These are phyloP conservation scores for Ustilago tritici DNA, from an alignment of 1,284 basidiomycete genomes.

Conservation along the genomic window DNA sequence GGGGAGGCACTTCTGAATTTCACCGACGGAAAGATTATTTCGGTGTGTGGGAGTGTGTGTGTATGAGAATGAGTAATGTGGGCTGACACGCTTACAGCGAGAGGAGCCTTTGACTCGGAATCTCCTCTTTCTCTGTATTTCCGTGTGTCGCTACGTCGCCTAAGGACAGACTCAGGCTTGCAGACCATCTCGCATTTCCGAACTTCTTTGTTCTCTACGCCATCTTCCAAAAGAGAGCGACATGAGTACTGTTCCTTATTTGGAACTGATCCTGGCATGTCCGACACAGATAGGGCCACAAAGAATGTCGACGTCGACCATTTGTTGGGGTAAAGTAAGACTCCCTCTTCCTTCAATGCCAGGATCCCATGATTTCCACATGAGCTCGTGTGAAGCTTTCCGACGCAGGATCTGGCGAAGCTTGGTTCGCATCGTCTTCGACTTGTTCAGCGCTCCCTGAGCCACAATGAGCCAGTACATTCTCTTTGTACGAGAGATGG, in stretches of 20 bases:
- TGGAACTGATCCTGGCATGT: neutral
- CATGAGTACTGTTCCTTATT: neutral
- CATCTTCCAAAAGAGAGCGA: neutral
- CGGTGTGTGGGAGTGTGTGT: neutral
- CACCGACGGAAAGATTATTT: slow-evolving; percentile 10
- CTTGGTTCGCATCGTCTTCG: slow-evolving; percentile 4
- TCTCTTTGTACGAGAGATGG: neutral
- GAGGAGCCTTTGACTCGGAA: neutral
- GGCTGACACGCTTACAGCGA: neutral
- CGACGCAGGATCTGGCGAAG: neutral
- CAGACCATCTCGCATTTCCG: slow-evolving; percentile 5
- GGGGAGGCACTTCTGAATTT: slow-evolving; percentile 10
- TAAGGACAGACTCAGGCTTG: neutral
- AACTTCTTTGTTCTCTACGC: neutral
- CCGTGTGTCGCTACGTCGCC: neutral
- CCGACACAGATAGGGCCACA: neutral
- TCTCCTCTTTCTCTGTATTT: neutral
- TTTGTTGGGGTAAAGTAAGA: neutral
- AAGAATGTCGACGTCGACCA: neutral
- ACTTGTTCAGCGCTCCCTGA: neutral
- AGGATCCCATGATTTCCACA: neutral
- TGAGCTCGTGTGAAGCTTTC: neutral
- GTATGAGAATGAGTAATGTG: neutral
- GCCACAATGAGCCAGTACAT: neutral
- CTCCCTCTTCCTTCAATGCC: neutral